Evolutionary conservation across 192 early-diverging fungal genomes (phyloP), one percentile per base, ranked within the genome.

Genomic region (Coemansia guatemalensis): DNA sequence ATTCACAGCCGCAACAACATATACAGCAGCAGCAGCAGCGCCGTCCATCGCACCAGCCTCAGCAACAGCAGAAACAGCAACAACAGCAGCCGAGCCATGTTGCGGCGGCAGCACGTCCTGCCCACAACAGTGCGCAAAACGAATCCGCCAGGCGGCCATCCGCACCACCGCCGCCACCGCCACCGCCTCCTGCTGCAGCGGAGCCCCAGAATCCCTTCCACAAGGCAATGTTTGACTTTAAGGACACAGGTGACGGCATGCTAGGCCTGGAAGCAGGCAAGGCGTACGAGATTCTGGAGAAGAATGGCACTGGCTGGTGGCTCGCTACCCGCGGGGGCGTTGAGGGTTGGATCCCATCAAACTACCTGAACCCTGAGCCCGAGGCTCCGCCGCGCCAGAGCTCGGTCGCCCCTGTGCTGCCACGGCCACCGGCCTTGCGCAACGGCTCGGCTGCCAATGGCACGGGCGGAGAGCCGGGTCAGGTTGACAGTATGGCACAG

Each of bases 311-410:
- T 67, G 87, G 85, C 57, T 86, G 78, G 75, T 85, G 77, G 86
- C 66, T 85, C 12, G 78, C 68, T 33, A 49, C 62, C 49, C 74
- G 80, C 49, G 83, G 83, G 54, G 86, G 85, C 30, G 39, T 71
- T 29, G 86, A 90, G 76, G 88, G 88, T 24, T 92, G 88, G 90
- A 83, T 92, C 14, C 90, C 90, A n/a, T 89, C 88, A 60, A 90
- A 92, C 70, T 92, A 92, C 58, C 61, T 90, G 24, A 86, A 83
- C 53, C 85, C 85, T 20, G 88, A 89, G 48, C 86, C 86, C 35
- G 85, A 83, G 11, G 74, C 78, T 24, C 71, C 74, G 20, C 29
- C 64, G 12, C 63, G 67, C 21, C 63, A 60, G 21, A 30, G 24
- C 24, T 54, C 53, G 2, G 53, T 49, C 7, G 56, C 67, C 12